Evolutionary conservation across 2,329 filamentous ascomycete genomes (phyloP), one percentile per base, ranked within the genome.

Genomic region (Claviceps humidiphila): DNA sequence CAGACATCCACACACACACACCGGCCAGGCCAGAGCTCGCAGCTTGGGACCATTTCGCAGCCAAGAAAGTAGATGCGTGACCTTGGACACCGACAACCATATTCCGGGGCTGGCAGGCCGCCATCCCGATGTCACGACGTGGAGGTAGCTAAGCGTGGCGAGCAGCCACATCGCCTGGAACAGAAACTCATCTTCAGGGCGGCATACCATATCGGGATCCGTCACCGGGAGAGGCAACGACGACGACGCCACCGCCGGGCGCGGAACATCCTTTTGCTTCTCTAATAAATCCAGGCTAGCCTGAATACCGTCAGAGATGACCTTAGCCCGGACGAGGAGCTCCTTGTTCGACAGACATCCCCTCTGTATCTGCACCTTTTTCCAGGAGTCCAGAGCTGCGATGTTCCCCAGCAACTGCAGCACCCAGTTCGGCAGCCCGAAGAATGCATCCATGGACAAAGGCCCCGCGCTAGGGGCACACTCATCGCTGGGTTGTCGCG

Each of bases 371-470:
- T 70, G 69, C 22, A 71, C 63, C 57, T 73, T 72, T 63, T 81
- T 83, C 73, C 75, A 80, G 1, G 72, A 68, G 50, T 78, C 72
- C 6, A 84, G 67, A 0, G 69, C 62, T 14, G 78, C 68, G 47
- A 80, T 73, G 20, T 78, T 72, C 13, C 73, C 74, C 44, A 84
- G 71, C n/a, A 72, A 65, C 46, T 76, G 64, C 46, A 83, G 57
- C 1, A 73, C 72, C 76, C 77, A 79, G 61, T 81, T 82, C 45
- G 77, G 67, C 54, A 78, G 70, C 2, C 80, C 80, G 42, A 77
- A 63, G 48, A 78, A 73, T 37, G 74, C 71, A 48, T 75, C 72
- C 51, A 82, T 67, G 49, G 67, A 66, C 41, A 75, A 62, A 1
- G 62, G 64, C 0, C 64, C 62, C 1, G 60, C 58, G 11, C 58